Base-by-base conservation (phyloP, 2,329 filamentous ascomycete genomes). In the Tympanopsis confertula region DNA sequence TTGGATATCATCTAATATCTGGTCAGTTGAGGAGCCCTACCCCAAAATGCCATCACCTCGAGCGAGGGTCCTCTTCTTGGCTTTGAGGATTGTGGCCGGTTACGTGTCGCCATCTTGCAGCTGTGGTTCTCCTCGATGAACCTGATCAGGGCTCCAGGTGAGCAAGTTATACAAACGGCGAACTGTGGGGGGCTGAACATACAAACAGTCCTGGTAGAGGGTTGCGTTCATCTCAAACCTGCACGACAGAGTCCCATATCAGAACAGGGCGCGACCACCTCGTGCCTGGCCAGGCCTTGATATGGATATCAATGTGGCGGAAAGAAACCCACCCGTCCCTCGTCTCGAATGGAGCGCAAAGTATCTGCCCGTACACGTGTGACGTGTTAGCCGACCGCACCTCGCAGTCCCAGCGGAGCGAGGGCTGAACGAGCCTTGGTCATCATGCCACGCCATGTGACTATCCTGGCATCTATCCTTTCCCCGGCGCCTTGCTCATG, bases 361-460 rank as follows among this genome's bases (percentile, higher is more conserved):
- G 78, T 46, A 98, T 86, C 86, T 94, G 45, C n/a, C n/a, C n/a
- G n/a, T n/a, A n/a, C n/a, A n/a, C n/a, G n/a, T n/a, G n/a, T n/a
- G n/a, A n/a, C n/a, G n/a, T n/a, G n/a, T n/a, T n/a, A n/a, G n/a
- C n/a, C n/a, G n/a, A n/a, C 17, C 2, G 5, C 13, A 18, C 3
- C 5, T 19, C 22, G 13, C 22, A 13, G 38, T 15, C 15, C 12
- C 14, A 14, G 14, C 18, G n/a, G n/a, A n/a, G 18, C 14, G 26
- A n/a, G 12, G 13, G 26, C 4, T 35, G 7, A 17, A 38, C 58
- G 38, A 54, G 88, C 86, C 71, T 95, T 96, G 44, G 91, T 96
- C 81, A 98, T 88, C 86, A 96, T 95, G 26, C 91, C 91, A 50
- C 91, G 71, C 89, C 89, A 98, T 2, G 89, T 96, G 37, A 96